Base-by-base conservation (phyloP, 805 yeast genomes). In the Kuraishia borneana region DNA sequence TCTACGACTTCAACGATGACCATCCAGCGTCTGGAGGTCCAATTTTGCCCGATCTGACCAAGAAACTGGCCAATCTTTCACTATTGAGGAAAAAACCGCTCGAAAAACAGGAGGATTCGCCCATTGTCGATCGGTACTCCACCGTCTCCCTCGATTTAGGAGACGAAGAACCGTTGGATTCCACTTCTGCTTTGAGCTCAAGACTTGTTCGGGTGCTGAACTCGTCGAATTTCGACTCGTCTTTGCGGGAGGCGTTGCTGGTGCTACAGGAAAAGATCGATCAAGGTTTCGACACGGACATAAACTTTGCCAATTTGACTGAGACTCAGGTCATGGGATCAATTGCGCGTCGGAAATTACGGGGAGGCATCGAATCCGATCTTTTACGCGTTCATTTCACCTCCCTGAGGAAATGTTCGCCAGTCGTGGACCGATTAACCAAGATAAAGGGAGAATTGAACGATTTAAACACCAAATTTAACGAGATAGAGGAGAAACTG, bases 361-460 rank as follows among this genome's bases (percentile, higher is more conserved):
- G 77, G 36, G 72, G 76, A 29, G 72, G 66, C 27, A 59, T 81
- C 16, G 88, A 81, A 45, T 58, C 60, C 20, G 83, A 78, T 36
- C 48, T 80, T 21, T 53, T 80, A 26, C 67, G 65, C 35, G 72
- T 68, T 39, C 80, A 80, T 44, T 53, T 70, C 39, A 58, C 66
- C 35, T 66, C 65, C 0, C 44, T 73, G 26, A 63, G 60, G 41
- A 63, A 56, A 26, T 67, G 63, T 36, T 65, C 52, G 43, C 66
- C 61, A 32, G 67, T 59, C 40, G 68, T 59, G 32, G 58, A 53
- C 45, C 65, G 61, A 42, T 65, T 58, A 36, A 48, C 39, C 34
- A 40, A 30, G 43, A 56, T 54, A 17, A 44, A 48, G 31, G 48
- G 47, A 10, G 58, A 53, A 30, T 34, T 59, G 17, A 44, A 46